Base-by-base conservation (phyloP, 2,329 filamentous ascomycete species). In the Elsinoe ampelina region DNA sequence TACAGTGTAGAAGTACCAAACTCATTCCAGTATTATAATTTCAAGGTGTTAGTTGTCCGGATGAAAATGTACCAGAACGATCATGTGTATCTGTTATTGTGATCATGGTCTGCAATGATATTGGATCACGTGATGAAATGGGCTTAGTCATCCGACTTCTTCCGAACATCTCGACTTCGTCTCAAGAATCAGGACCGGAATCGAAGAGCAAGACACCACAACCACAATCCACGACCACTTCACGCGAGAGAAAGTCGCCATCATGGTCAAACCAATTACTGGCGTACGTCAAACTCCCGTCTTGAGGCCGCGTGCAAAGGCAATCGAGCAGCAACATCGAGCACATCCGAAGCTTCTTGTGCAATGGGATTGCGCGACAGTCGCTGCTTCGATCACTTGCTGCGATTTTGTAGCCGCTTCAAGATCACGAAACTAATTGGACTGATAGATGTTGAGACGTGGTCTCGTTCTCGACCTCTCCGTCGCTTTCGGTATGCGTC, bases 381-480 rank as follows among this genome's bases (percentile, higher is more conserved):
- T 30, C 26, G 26, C 7, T 30, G 26, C 26, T 5, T 30, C 7
- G 26, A 30, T 30, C 7, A 8, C 26, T 7, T 8, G 26, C 26
- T 30, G 26, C 26, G 26, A 3, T 8, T 30, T 30, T 30, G 4
- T 5, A 30, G 26, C 26, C 26, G 8, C 26, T 30, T 5, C 8
- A 30, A 11, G 10, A 13, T 4, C 19, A 12, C 30, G 13, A n/a
- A 2, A 15, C 32, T 34, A 39, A n/a, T 36, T 35, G 4, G 22
- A 3, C 1, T n/a, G 32, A 52, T 26, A 84, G 82, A 84, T 84
- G 79, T 80, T 86, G 73, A 80, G 81, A 70, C 77, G 80, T 70
- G 77, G 76, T 68, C 74, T 86, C 59, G 82, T 86, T 64, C 76
- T 86, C 64, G 82, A 86, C 72, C 74, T 86, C 66, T 81, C 80